Conservation (phyloP, 1,284 basidiomycete genomes). For the Cutaneotrichosporon cutaneum region DNA sequence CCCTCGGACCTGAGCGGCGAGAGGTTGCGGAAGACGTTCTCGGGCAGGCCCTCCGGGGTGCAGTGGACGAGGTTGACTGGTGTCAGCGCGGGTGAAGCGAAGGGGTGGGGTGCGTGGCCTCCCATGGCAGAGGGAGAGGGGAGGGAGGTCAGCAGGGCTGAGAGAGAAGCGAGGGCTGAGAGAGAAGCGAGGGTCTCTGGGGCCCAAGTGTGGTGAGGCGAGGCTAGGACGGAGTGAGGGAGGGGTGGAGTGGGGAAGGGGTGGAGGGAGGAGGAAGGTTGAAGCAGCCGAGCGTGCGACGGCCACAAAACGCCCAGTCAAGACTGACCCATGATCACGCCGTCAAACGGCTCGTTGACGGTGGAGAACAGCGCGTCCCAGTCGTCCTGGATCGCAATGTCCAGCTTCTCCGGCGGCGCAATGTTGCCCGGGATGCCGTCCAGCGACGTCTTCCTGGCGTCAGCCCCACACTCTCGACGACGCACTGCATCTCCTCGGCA, state of each 20-base stretch:
- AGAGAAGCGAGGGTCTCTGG: not conserved
- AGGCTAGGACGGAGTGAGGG: not conserved
- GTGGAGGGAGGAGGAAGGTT: not conserved
- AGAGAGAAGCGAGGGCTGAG: too few species aligned
- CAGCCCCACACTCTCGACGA: not conserved
- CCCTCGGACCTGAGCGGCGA: conserved; percentile 23
- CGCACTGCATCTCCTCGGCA: conserved; percentile 27
- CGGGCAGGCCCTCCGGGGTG: conserved; percentile 32
- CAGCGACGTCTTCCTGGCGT: conserved; percentile 5
- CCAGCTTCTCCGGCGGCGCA: conserved; percentile 21
- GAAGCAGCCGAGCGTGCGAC: not conserved
- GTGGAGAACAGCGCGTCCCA: conserved; percentile 19
- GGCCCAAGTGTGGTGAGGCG: not conserved
- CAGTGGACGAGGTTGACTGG: conserved; percentile 48
- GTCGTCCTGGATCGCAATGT: conserved; percentile 24
- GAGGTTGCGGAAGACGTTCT: conserved; percentile 39
- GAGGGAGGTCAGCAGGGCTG: not conserved
- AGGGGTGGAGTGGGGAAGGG: not conserved
- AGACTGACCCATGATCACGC: conserved; percentile 31
- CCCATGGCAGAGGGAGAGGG: too few species aligned
- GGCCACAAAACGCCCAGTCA: not conserved
- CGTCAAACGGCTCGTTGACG: conserved; percentile 16
- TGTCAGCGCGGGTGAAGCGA: too few species aligned
- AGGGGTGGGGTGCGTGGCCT: too few species aligned
- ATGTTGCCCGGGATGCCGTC: conserved; percentile 23